Evolutionary conservation across 1,284 basidiomycete species (phyloP).

Genomic region (Termitomyces sp.): DNA sequence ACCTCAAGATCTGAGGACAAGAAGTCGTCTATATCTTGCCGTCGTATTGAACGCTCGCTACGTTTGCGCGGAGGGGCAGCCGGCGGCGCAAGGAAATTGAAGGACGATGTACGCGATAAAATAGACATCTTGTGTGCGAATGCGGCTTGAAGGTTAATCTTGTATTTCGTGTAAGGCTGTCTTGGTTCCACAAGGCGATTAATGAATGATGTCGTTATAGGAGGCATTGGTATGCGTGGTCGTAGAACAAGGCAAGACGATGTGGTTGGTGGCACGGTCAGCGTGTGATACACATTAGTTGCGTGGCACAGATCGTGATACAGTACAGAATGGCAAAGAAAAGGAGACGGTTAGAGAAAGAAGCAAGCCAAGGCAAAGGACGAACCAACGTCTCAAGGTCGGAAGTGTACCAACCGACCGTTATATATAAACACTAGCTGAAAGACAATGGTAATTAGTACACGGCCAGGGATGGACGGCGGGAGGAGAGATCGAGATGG

Average conservation of each 20-base stretch:
- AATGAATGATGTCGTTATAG: constrained; percentile 25
- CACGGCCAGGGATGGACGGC: constrained; percentile 2
- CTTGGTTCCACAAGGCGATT: constrained; percentile 26
- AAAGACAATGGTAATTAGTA: constrained; percentile 22
- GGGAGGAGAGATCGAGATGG: constrained; percentile 22
- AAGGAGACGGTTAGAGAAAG: constrained; percentile 14
- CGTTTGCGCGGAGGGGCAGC: constrained; percentile 45
- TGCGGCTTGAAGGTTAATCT: constrained; percentile 28
- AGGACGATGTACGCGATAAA: constrained; percentile 33
- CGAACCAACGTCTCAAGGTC: constrained; percentile 24
- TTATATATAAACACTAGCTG: constrained; percentile 22
- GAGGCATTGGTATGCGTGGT: constrained; percentile 10
- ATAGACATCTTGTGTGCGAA: constrained; percentile 41
- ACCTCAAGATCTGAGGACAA: constrained; percentile 69
- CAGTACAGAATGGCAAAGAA: constrained; percentile 9
- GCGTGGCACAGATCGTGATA: constrained; percentile 14
- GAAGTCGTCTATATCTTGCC: constrained; percentile 58
- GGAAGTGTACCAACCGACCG: constrained; percentile 15
- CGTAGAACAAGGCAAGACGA: constrained; percentile 11
- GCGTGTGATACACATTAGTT: constrained; percentile 11
- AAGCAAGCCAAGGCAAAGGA: constrained; percentile 17
- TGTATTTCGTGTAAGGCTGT: constrained; percentile 39
- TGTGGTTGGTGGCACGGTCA: constrained; percentile 11
- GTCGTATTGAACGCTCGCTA: constrained; percentile 31
- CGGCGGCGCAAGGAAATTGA: constrained; percentile 48